Base-by-base conservation (phyloP, 495 filamentous ascomycete genomes). In the Podospora sp. region DNA sequence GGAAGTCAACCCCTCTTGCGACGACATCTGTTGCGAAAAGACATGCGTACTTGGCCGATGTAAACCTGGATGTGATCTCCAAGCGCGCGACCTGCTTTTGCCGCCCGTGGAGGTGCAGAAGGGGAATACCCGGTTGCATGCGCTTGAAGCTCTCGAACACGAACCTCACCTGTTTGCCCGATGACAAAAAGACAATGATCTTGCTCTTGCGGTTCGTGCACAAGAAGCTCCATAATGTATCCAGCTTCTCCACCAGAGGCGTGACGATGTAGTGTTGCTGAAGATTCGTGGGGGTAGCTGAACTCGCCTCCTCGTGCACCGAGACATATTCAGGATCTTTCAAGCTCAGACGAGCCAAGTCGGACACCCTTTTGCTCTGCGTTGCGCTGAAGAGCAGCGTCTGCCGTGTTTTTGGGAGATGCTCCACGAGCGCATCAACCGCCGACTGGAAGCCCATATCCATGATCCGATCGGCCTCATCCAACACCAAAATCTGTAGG, bases 391-490 rank as follows among this genome's bases (percentile, higher is more conserved):
- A 99, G 0, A 99, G 84, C 69, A 99, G 82, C 0, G 95, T 98
- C 80, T 99, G 95, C 64, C 96, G 85, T 49, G 88, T 81, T 71
- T 89, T 89, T 1, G 95, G 95, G 0, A 99, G 84, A 77, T 97
- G 94, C 61, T 95, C 92, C 35, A 99, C 78, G 50, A 99, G 94
- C 4, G 95, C 95, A 77, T 99, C 95, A 16, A 99, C 87, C 0
- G 92, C 91, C 16, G 85, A 82, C 76, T 97, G 91, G 76, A 99
- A 99, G 12, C 95, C 95, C 93, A 97, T 96, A 76, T 99, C 95
- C 84, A 99, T 86, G 70, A 98, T 97, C 33, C 95, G 86, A 74
- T 99, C 95, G 4, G 95, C 95, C 74, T 99, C 95, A 71, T 99
- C 95, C 67, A 99, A 83, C 5, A 98, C 95, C 29, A 99, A 83